Evolutionary conservation across 371 early-diverging fungal species (phyloP).

Genomic region (Lichtheimia ramosa): DNA sequence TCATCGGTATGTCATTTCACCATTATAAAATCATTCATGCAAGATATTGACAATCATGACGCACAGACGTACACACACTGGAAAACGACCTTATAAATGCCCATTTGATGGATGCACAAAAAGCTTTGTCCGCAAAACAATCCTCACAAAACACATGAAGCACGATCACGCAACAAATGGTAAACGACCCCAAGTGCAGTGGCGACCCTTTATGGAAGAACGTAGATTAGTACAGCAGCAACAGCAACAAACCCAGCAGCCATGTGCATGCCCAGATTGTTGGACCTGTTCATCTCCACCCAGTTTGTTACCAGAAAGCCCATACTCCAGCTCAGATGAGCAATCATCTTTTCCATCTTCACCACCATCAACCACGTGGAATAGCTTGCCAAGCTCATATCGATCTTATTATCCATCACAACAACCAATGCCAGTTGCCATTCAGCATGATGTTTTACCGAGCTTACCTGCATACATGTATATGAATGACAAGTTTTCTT

Average conservation of each 20-base stretch:
- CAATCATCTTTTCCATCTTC: conserved; percentile 11
- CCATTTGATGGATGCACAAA: conserved; percentile 59
- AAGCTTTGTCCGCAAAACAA: conserved; percentile 71
- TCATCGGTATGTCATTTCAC: conserved; percentile 32
- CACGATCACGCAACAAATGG: conserved; percentile 37
- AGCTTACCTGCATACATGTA: conserved; percentile 23
- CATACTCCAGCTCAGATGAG: background rate
- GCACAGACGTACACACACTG: conserved; percentile 66
- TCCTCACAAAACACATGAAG: conserved; percentile 67
- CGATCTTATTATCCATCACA: background rate
- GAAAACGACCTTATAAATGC: conserved; percentile 71
- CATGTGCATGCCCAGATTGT: conserved; percentile 22
- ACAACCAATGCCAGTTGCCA: conserved; percentile 1
- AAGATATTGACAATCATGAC: background rate
- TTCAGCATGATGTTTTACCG: conserved; percentile 21
- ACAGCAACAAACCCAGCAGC: conserved; percentile 14
- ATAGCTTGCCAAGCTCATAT: background rate
- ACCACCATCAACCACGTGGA: conserved; percentile 18
- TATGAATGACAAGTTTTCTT: conserved; percentile 1
- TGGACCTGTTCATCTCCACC: background rate
- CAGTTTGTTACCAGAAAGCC: background rate
- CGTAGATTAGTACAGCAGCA: conserved; percentile 33
- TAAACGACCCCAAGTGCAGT: conserved; percentile 44
- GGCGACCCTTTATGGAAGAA: conserved; percentile 53
- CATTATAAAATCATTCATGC: background rate